Base-by-base conservation (phyloP, 164 flowering plant species). In the Stephania yunnanensis region DNA sequence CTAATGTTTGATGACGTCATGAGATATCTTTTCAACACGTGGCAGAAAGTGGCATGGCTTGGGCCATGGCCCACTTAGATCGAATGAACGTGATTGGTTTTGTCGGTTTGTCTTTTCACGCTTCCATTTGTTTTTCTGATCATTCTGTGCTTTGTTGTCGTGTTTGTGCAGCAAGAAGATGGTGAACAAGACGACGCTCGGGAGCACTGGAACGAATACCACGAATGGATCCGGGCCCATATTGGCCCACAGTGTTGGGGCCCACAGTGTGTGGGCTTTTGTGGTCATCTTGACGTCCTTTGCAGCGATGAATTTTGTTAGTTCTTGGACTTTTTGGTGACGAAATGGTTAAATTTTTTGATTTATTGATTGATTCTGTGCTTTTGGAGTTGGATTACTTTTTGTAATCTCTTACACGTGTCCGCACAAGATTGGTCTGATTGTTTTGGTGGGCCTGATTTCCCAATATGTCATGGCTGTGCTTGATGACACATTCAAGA, bases 101-200 rank as follows among this genome's bases (percentile, higher is more conserved):
- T 7, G 17, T 17, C 55, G 9, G 13, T 9, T 48, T 12, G 11
- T 48, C 53, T 48, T 61, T 61, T 61, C 3, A 6, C n/a, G 22
- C 7, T n/a, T 61, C 25, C 30, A 65, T 65, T 19, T 65, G 29
- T 6, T 50, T 6, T 50, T 50, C 55, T 50, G 12, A 65, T 65
- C 0, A 22, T 7, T 65, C 25, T 0, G 25, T 25, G 25, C 25
- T 25, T 25, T 25, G 25, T 7, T 65, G 12, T 19, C 29, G 7
- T 45, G 17, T 46, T 11, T 71, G 42, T 50, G 66, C 66, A 72
- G 74, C 55, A 72, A 72, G 74, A 72, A 55, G 67, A 10, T 22
- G 17, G 46, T 1, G 11, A 72, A 72, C 48, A 55, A 72, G 66
- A 72, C 74, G 25, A 25, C 29, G 44, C n/a, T 31, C 5, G 74